Evolutionary conservation across 2,329 filamentous ascomycete species (phyloP), one percentile per base, ranked within the genome.

Genomic region (Botrytis squamosa): DNA sequence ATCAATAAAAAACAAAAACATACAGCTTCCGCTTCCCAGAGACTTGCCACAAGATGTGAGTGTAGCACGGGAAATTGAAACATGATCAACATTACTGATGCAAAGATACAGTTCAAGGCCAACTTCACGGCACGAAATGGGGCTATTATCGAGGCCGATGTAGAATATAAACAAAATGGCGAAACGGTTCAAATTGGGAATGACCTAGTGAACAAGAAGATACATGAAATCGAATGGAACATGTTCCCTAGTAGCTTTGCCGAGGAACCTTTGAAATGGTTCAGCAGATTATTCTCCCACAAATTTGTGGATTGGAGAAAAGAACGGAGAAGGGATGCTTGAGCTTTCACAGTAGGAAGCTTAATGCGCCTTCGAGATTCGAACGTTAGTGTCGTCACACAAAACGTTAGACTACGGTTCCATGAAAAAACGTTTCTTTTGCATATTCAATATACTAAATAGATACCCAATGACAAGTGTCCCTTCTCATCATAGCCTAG

Each of bases 201-300:
- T 12, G 29, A 46, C 7, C 12, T 69, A 10, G 42, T 73, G 52
- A 70, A 73, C 59, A 70, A 64, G 55, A 74, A 84, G 29, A 75
- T 89, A 29, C 86, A 88, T 72, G 85, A 88, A 68, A 84, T 89
- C 33, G 79, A 83, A 65, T 86, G 84, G 83, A 64, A 44, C 16
- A 29, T 7, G 22, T 40, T 52, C 22, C 60, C 70, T 22, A 25
- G 38, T 33, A 25, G 6, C 16, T 33, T 66, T 65, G 14, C 59
- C 4, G 49, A 71, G 4, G 46, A 14, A 29, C 46, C 36, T 29
- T 40, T 55, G n/a, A 68, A 55, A 40, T 73, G 67, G 67, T 36
- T 73, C 20, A 40, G 25, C 22, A 63, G 9, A 42, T 57, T 73
- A 20, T 71, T 71, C 5, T 68, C 65, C 33, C 36, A 38, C 36